These are phyloP conservation scores for Solanum pennellii DNA, from an alignment of 257 asterid genomes.

Conservation along the genomic window DNA sequence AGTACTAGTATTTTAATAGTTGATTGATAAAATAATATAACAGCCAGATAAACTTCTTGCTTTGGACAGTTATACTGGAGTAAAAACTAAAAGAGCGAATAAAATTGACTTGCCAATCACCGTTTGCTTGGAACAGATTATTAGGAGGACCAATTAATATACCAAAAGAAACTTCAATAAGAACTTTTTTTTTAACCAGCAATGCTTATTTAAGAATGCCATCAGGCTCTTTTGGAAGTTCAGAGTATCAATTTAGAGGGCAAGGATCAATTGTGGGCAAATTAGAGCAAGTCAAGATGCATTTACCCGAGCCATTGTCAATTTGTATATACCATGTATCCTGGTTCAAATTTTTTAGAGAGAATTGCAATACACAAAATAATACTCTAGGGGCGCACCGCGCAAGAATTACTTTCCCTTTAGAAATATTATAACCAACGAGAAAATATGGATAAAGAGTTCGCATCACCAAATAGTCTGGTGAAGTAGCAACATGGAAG, in stretches of 20 bases:
- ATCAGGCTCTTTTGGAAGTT: background rate
- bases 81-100: background rate
- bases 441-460: background rate
- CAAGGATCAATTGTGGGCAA: background rate
- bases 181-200: background rate
- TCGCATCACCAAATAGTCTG: background rate
- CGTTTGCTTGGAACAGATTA: background rate
- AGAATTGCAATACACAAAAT: background rate
- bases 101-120: background rate
- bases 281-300: background rate
- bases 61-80: background rate
- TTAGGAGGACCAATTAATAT: background rate
- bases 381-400: background rate
- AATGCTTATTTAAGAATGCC: background rate
- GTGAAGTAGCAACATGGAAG: background rate
- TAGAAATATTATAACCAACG: background rate
- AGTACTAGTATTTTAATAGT: background rate
- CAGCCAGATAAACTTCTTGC: background rate
- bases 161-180: background rate
- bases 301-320: background rate
- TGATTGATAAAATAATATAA: background rate
- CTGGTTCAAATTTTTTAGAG: background rate
- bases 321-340: background rate
- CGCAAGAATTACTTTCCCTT: background rate
- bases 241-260: background rate